Evolutionary conservation across 768 basidiomycete species (phyloP).

Genomic region (Trametes coccinea): DNA sequence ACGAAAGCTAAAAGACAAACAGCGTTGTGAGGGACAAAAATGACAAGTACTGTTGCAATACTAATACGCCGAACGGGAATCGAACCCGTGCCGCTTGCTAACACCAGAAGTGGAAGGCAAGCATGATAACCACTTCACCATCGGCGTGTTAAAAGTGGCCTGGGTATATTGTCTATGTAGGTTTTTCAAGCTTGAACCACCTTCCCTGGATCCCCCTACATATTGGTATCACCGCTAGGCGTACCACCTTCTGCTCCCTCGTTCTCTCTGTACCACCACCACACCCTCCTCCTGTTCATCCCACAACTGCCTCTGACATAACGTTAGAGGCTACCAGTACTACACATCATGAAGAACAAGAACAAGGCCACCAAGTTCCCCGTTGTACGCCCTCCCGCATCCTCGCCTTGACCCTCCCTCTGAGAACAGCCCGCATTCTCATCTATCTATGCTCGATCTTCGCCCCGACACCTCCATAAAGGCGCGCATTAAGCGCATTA

Average conservation of each 20-base stretch:
- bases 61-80: conserved; percentile 35
- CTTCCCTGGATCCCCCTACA: too few relatives aligned
- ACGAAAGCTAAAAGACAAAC: too few relatives aligned
- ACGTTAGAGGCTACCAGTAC: too few relatives aligned
- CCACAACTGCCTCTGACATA: too few relatives aligned
- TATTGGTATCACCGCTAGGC: too few relatives aligned
- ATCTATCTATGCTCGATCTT: background rate
- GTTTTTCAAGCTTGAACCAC: too few relatives aligned
- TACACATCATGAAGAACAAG: conserved; percentile 77
- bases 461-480: conserved; percentile 30
- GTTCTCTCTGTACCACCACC: too few relatives aligned
- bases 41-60: background rate
- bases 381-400: conserved; percentile 60
- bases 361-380: conserved; percentile 92
- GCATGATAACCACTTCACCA: conserved; percentile 94
- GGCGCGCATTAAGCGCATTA: conserved; percentile 99
- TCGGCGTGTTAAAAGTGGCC: conserved; percentile 39
- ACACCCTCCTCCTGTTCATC: too few relatives aligned
- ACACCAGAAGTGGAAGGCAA: conserved; percentile 65
- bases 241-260: too few relatives aligned
- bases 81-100: conserved; percentile 45
- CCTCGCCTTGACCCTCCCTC: background rate
- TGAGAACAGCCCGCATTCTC: background rate
- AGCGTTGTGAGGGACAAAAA: background rate
- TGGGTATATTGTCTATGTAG: background rate